phyloP scores from a whole-genome alignment of 495 filamentous ascomycete species.

The Daldinia bambusicola region DNA sequence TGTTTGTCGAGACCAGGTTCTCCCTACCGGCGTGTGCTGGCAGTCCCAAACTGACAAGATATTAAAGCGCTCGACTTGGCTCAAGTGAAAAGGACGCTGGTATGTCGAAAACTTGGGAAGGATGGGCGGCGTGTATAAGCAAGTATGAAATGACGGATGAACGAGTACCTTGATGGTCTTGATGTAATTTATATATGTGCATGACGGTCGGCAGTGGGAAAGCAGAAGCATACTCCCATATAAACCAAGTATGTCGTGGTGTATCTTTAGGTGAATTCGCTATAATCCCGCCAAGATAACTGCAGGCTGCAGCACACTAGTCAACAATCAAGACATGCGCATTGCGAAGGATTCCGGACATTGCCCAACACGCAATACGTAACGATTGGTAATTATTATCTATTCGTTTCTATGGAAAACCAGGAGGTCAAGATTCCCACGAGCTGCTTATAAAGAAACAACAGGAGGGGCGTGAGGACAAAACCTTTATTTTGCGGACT shows the following conservation, averaged over 20 bases:
- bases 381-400: neutral
- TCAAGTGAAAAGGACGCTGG: neutral
- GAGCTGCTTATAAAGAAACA: conserved; percentile 21
- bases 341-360: too few relatives aligned
- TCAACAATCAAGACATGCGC: too few relatives aligned
- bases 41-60: conserved; percentile 63
- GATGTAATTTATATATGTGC: conserved; percentile 23
- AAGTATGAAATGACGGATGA: neutral
- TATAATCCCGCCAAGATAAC: too few relatives aligned
- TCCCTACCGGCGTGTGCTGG: conserved; percentile 66
- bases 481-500: neutral
- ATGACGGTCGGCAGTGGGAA: neutral
- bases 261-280: too few relatives aligned
- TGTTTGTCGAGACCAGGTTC: conserved; percentile 74
- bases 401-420: conserved; percentile 26
- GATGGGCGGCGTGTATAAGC: neutral
- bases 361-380: too few relatives aligned
- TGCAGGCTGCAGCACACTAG: too few relatives aligned
- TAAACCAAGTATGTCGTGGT: too few relatives aligned
- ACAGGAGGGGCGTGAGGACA: too few relatives aligned
- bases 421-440: conserved; percentile 30
- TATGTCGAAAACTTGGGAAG: neutral
- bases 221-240: too few relatives aligned
- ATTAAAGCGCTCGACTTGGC: conserved; percentile 13
- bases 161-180: conserved; percentile 29